Percentiles rank a stretch among this genome's conserved stretches.
Evolutionary conservation across 345 rosid species (phyloP).

Genomic region (Reutealis trisperma): DNA sequence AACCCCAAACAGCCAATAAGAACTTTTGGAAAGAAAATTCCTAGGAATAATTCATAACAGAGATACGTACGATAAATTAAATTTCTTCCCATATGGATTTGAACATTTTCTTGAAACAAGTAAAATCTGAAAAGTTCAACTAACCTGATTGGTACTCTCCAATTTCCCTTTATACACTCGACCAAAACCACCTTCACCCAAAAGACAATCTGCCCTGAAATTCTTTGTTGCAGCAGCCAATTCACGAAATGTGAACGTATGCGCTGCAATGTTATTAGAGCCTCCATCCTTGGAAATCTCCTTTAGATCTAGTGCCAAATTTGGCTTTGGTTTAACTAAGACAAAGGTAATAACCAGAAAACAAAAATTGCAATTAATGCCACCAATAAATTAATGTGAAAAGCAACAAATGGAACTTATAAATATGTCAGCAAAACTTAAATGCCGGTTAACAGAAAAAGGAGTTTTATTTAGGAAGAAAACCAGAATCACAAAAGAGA

Average conservation of each 20-base stretch:
- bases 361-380: conserved; percentile 9
- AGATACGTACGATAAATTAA: background rate
- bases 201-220: conserved; percentile 71
- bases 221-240: conserved; percentile 78
- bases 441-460: background rate
- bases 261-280: conserved; percentile 61
- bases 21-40: background rate
- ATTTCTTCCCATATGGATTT: background rate
- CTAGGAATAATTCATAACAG: background rate
- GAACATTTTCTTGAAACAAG: conserved; percentile 12
- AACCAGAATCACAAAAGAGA: conserved; percentile 12
- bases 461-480: background rate
- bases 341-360: conserved; percentile 7
- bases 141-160: conserved; percentile 65
- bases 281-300: conserved; percentile 48
- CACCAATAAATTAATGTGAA: background rate
- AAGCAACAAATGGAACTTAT: background rate
- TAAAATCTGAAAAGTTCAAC: conserved; percentile 14
- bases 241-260: conserved; percentile 73
- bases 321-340: conserved; percentile 48
- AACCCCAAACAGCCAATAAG: background rate
- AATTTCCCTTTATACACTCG: conserved; percentile 70
- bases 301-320: conserved; percentile 38
- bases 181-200: conserved; percentile 95
- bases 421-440: conserved; percentile 11